A percentile compares a stretch with the other conserved stretches of the same genome.
phyloP scores from a whole-genome alignment of 2,329 filamentous ascomycete genomes.

The Ascochyta koolunga region DNA sequence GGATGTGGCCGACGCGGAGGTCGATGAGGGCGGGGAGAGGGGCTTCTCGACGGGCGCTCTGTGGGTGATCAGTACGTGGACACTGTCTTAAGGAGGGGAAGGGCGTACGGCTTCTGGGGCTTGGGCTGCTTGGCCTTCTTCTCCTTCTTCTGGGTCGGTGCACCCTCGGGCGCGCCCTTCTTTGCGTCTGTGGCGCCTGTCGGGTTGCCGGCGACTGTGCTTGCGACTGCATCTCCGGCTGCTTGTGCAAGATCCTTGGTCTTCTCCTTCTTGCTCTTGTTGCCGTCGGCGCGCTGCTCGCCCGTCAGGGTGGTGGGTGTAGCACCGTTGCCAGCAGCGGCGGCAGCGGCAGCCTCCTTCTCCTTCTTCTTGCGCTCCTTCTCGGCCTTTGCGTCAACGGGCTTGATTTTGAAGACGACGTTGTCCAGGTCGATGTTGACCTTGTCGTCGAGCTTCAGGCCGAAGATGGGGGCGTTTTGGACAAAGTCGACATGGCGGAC shows the following conservation, averaged over 20 bases:
- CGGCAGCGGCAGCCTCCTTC: conserved; percentile 69
- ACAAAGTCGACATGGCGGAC: conserved; percentile 93
- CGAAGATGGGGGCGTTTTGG: conserved; percentile 79
- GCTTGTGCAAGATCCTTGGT: conserved; percentile 61
- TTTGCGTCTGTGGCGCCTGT: conserved; percentile 16
- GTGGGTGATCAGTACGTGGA: conserved; percentile 32
- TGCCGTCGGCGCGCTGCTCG: conserved; percentile 46
- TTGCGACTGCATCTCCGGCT: conserved; percentile 57
- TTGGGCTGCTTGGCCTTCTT: conserved; percentile 91
- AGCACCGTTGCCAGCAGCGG: conserved; percentile 57
- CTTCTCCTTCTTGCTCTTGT: conserved; percentile 54
- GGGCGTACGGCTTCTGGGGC: conserved; percentile 58
- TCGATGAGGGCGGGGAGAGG: conserved; percentile 84
- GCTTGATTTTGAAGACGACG: conserved; percentile 85
- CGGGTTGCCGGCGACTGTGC: conserved; percentile 53
- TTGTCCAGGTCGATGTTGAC: conserved; percentile 78
- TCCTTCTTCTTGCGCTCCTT: conserved; percentile 97
- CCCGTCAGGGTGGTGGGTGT: conserved; percentile 48
- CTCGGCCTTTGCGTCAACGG: conserved; percentile 89
- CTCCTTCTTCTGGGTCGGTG: conserved; percentile 68
- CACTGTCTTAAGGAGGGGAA: not conserved
- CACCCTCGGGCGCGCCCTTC: conserved; percentile 48
- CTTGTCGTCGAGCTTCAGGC: conserved; percentile 76
- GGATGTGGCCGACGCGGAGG: conserved; percentile 93
- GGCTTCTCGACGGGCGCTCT: conserved; percentile 70